Evolutionary conservation across 345 rosid genomes (phyloP), one percentile per base, ranked within the genome.

Genomic region (Dimocarpus longan): DNA sequence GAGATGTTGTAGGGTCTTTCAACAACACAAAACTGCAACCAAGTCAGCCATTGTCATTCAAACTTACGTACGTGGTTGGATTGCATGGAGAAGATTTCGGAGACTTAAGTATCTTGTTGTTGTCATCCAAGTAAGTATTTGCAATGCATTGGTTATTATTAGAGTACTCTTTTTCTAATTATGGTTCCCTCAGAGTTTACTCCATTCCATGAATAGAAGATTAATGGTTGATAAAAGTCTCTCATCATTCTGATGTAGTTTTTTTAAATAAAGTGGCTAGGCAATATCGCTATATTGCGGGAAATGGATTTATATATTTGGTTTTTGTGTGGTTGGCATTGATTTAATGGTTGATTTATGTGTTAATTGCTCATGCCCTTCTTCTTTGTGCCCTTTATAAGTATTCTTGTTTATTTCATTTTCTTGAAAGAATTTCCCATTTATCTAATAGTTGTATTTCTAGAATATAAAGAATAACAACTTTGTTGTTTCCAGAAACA

Each of bases 31-130:
- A 73, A 78, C 78, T 43, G 80, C 84, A 73, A 76, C 75, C 40
- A 82, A 60, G 52, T 88, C 97, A 13, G 91, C 94, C 64, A 83
- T 86, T 67, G 19, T 79, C 46, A 83, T 95, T 74, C 98, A 95
- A 80, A 84, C 92, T 86, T 80, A 79, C 74, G 82, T 82, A 62
- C 97, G 93, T 75, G 79, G 93, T 75, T 88, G 94, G 94, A 85
- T 89, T 50, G 82, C 83, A 16, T 78, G 87, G 67, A 86, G 80
- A 79, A 74, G 21, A 75, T 74, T 79, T 69, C 28, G 43, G 73
- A 86, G 78, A 78, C 67, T 64, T 74, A 81, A 66, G 77, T 21
- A 68, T 73, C 84, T 78, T 37, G 59, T 88, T 72, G 26, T 84
- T 67, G 73, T 79, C 65, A 90, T 93, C 78, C 98, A 95, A 87